Conservation (phyloP, 495 filamentous ascomycete species). For the Annulohypoxylon bovei region DNA sequence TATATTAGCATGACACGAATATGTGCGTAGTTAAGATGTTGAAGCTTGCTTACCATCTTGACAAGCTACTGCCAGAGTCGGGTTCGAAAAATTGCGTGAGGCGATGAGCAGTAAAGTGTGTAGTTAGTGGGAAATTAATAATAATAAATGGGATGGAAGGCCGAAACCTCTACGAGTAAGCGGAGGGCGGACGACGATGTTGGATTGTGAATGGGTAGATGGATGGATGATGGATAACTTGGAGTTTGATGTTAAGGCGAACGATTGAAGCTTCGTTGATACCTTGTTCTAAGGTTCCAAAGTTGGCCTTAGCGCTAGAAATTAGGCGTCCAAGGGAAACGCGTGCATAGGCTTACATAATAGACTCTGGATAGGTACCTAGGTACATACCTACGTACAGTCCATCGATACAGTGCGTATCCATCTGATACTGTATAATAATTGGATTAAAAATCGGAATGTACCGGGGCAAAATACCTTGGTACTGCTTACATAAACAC, state of each 20-base stretch:
- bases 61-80: constrained; percentile 15
- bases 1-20: constrained; percentile 22
- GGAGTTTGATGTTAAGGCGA: neutral
- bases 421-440: neutral
- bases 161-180: neutral
- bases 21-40: neutral
- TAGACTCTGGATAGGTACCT: neutral
- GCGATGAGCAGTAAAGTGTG: neutral
- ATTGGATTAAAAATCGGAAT: neutral
- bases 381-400: neutral
- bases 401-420: neutral
- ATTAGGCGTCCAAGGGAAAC: constrained; percentile 44
- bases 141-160: neutral
- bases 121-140: neutral
- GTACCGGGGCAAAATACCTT: constrained; percentile 13
- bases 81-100: neutral
- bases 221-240: neutral
- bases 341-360: constrained; percentile 26
- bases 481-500: neutral
- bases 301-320: constrained; percentile 14
- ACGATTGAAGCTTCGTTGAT: constrained; percentile 3
- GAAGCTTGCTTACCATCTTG: constrained; percentile 40
- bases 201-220: neutral
- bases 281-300: neutral
- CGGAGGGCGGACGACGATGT: neutral